phyloP scores from a whole-genome alignment of 495 filamentous ascomycete genomes.

The Xylaria cubensis region DNA sequence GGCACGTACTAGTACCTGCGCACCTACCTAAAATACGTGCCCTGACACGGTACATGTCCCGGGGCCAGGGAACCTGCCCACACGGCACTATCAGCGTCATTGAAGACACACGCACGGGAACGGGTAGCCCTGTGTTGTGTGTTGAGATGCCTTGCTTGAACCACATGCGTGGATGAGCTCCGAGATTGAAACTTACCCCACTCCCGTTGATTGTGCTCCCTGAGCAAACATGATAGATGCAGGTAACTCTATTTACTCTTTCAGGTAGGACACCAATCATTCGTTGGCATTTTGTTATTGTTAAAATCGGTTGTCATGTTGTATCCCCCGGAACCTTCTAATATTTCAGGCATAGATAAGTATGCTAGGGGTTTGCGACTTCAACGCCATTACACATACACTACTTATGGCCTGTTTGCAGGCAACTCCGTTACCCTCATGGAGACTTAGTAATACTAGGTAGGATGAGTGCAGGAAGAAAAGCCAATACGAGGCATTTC shows the following conservation, averaged over 20 bases:
- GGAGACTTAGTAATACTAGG: neutral
- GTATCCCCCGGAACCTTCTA: neutral
- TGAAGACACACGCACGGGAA: slow-evolving; percentile 2
- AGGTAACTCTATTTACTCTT: neutral
- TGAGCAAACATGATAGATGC: slow-evolving; percentile 9
- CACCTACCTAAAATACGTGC: neutral
- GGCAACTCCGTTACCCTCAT: neutral
- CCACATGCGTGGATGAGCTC: neutral
- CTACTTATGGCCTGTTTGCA: neutral
- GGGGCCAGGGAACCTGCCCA: neutral
- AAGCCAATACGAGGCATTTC: neutral
- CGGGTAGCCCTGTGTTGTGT: neutral
- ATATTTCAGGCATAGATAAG: neutral
- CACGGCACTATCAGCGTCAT: neutral
- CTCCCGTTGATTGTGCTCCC: slow-evolving; percentile 1
- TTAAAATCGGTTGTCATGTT: neutral
- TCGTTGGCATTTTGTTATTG: neutral
- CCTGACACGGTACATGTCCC: neutral
- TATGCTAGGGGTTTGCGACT: neutral
- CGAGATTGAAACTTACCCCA: slow-evolving; percentile 11
- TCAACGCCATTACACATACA: slow-evolving; percentile 7
- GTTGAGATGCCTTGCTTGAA: neutral
- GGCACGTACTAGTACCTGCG: neutral
- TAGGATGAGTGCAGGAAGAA: neutral
- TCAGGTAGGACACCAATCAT: neutral